These are phyloP conservation scores for Silene vulgaris DNA, from an alignment of 179 eudicot genomes.

Conservation along the genomic window DNA sequence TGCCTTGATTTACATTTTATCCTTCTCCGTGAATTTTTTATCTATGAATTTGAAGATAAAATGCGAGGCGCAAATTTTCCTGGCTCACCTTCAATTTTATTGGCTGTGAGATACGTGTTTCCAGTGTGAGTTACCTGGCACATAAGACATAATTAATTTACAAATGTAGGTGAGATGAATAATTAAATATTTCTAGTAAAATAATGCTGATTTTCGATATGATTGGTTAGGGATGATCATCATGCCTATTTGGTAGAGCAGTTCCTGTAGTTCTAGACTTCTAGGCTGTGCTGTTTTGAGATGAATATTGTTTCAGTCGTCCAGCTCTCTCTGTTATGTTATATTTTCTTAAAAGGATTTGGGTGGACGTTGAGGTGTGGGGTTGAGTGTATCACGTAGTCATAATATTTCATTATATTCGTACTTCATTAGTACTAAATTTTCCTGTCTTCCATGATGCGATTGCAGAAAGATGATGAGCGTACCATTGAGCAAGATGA, in stretches of 20 bases:
- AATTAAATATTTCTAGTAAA: too few relatives aligned
- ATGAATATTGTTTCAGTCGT: background rate
- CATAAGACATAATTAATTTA: too few relatives aligned
- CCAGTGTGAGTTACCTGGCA: too few relatives aligned
- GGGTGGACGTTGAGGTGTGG: background rate
- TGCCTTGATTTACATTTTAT: too few relatives aligned
- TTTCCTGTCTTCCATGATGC: conserved; percentile 3
- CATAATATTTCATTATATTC: background rate
- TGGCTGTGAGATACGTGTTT: too few relatives aligned
- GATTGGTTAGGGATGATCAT: background rate
- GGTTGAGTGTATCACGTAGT: background rate
- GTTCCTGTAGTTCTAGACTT: background rate
- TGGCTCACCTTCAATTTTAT: too few relatives aligned
- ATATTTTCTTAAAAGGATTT: background rate
- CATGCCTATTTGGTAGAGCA: background rate
- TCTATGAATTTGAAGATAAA: too few relatives aligned
- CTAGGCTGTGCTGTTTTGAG: background rate
- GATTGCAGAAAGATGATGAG: conserved; percentile 81
- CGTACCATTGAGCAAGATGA: conserved; percentile 94
- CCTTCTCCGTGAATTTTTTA: too few relatives aligned
- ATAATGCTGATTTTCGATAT: background rate
- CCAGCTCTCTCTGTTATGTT: background rate
- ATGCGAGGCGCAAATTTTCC: too few relatives aligned
- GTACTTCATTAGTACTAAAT: background rate
- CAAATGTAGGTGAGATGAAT: too few relatives aligned